Base-by-base conservation (phyloP, 208 protist species). In the Wallacemonas sp. region DNA sequence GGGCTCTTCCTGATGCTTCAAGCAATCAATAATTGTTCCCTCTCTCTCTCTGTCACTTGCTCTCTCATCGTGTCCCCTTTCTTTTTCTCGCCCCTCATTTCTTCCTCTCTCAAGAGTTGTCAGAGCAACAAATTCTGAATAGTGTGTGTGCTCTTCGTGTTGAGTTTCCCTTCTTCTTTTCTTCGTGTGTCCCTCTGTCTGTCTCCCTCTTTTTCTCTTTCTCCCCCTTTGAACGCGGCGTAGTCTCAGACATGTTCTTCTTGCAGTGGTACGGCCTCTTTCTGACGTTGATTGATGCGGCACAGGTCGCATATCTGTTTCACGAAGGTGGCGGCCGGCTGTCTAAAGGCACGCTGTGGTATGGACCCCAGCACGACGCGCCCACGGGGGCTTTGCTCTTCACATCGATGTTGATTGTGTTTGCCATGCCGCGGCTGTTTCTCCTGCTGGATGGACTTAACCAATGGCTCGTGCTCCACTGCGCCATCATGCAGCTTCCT, bases 261-360 rank as follows among this genome's bases (percentile, higher is more conserved):
- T 53, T 86, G 17, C 82, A 85, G 68, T 82, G 73, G 70, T 91
- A 88, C 63, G 81, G 82, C 6, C 36, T 58, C 6, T 73, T 62
- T 1, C 54, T 88, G 24, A 24, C 80, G 19, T 19, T 62, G 19
- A 19, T 49, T 0, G 77, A 87, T 51, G 66, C 53, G 24, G 77
- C 69, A 47, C 70, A 79, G 51, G 51, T 87, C 30, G 69, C 63
- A n/a, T 59, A 56, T 19, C 45, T 86, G 24, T 75, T 54, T 1
- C 62, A 19, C 11, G 42, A 69, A 5, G 59, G 59, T 21, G 28
- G 12, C 14, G 38, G 38, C 3, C 59, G 34, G 2, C 34, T 85
- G 8, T 75, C 75, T 1, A 45, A 60, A 44, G 71, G 56, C 22
- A 67, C 72, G 19, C 34, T 77, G 33, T 88, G 80, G 84, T 84